Conservation (phyloP, 371 early-diverging fungal genomes). For the Smittium culicis region DNA sequence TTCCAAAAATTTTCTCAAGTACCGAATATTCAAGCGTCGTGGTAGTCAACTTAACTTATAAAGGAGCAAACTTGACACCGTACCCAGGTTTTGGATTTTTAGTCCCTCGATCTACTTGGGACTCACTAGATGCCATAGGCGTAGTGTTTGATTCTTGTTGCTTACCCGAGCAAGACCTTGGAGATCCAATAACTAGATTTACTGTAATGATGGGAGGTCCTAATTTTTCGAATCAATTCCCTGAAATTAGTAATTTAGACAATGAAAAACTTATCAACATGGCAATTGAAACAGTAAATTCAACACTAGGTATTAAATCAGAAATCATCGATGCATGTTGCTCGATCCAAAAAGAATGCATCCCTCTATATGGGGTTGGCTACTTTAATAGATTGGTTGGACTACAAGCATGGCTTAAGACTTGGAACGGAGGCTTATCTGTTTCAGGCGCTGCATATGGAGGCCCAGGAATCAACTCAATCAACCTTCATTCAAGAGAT, state of each 20-base stretch:
- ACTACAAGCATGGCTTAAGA: slow-evolving; percentile 39
- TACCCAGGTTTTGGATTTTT: slow-evolving; percentile 82
- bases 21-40: slow-evolving; percentile 64
- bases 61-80: slow-evolving; percentile 29
- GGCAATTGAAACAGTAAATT: slow-evolving; percentile 34
- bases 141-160: slow-evolving; percentile 82
- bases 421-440: slow-evolving; percentile 41
- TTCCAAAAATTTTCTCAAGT: slow-evolving; percentile 22
- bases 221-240: slow-evolving; percentile 42
- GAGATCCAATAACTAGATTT: slow-evolving; percentile 37
- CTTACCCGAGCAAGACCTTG: slow-evolving; percentile 47
- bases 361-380: slow-evolving; percentile 79
- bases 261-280: slow-evolving; percentile 1
- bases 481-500: slow-evolving; percentile 54
- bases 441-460: slow-evolving; percentile 67
- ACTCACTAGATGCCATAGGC: slow-evolving; percentile 53
- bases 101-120: slow-evolving; percentile 41
- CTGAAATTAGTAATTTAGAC: not conserved
- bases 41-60: slow-evolving; percentile 71
- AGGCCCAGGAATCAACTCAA: slow-evolving; percentile 80
- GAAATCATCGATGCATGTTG: slow-evolving; percentile 40
- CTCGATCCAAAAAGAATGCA: slow-evolving; percentile 58
- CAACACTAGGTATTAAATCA: slow-evolving; percentile 39
- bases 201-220: slow-evolving; percentile 91
- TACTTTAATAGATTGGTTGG: slow-evolving; percentile 48